phyloP scores from a whole-genome alignment of 257 asterid species.

The Salvia splendens region DNA sequence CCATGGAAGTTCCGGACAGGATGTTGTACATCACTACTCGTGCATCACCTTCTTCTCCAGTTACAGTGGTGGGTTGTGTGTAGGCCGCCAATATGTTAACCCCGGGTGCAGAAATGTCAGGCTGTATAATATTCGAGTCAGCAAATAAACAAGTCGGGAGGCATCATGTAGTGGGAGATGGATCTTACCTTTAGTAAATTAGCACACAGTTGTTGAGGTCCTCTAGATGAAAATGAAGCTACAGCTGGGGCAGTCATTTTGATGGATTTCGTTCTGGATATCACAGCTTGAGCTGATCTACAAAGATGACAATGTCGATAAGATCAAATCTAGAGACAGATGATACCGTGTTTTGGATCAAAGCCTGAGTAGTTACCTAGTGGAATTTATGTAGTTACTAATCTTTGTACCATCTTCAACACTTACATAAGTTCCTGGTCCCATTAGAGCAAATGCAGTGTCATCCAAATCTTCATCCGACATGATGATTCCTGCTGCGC shows the following conservation, averaged over 20 bases:
- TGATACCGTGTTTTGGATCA: background rate
- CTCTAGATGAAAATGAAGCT: slow-evolving; percentile 79
- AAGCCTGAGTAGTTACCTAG: slow-evolving; percentile 42
- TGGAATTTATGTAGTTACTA: slow-evolving; percentile 58
- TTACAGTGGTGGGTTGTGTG: slow-evolving; percentile 36
- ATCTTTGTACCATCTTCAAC: slow-evolving; percentile 40
- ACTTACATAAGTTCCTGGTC: slow-evolving; percentile 43
- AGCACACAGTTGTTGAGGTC: slow-evolving; percentile 52
- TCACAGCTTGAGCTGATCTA: slow-evolving; percentile 58
- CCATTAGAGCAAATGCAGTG: slow-evolving; percentile 31
- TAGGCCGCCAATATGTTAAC: slow-evolving; percentile 68
- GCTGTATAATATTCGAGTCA: slow-evolving; percentile 43
- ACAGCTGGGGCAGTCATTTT: slow-evolving; percentile 45
- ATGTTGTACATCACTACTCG: slow-evolving; percentile 49
- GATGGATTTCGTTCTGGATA: slow-evolving; percentile 47
- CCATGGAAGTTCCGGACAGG: slow-evolving; percentile 88
- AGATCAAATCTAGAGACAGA: background rate
- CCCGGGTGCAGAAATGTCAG: slow-evolving; percentile 91
- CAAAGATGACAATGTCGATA: background rate
- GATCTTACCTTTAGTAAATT: slow-evolving; percentile 71
- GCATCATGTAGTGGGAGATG: background rate
- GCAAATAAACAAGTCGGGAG: background rate
- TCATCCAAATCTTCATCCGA: slow-evolving; percentile 33
- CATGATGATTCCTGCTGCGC: slow-evolving; percentile 61
- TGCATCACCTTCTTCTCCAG: slow-evolving; percentile 31